Base-by-base conservation (phyloP, 306 rosid genomes). In the Prunus mira region DNA sequence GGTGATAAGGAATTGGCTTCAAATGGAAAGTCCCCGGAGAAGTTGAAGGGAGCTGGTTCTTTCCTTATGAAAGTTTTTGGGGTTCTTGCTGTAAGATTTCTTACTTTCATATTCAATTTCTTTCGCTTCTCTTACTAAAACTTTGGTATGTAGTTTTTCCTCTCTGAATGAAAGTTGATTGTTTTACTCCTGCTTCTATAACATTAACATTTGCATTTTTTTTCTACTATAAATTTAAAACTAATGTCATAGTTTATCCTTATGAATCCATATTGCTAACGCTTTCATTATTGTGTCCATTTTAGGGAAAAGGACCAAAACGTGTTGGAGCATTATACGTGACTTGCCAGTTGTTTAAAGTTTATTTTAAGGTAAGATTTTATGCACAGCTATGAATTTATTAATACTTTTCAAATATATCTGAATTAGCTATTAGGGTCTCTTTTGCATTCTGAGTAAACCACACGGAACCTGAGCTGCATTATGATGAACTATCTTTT, bases 31-130 rank as follows among this genome's bases (percentile, higher is more conserved):
- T 86, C 96, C 17, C 97, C 97, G 0, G 97, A 92, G 87, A 95
- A 95, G 82, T 78, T 95, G 91, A 92, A 95, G 75, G 99, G 92
- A 25, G 97, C 97, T 50, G 99, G 99, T 57, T 95, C 99, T 20
- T 85, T 95, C 74, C 97, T 95, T 6, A 95, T 95, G 99, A 95
- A 92, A 90, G 93, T 89, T 41, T 95, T 95, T 85, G 97, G 99
- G 74, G 88, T 82, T 73, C 97, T 95, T 77, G 99, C 97, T 67
- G 99, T 95, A 88, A 28, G 30, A 13, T 50, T 24, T 65, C 19
- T 28, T 43, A 22, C 51, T 18, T 32, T 13, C 0, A 57, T 19
- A 9, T 72, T 20, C 9, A 2, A 24, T 9, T 24, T 3, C 24
- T 67, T 17, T 12, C 0, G 0, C 55, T 4, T 3, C 2, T 54